Conservation (phyloP, 805 yeast genomes). For the Cyberlindnera americana region DNA sequence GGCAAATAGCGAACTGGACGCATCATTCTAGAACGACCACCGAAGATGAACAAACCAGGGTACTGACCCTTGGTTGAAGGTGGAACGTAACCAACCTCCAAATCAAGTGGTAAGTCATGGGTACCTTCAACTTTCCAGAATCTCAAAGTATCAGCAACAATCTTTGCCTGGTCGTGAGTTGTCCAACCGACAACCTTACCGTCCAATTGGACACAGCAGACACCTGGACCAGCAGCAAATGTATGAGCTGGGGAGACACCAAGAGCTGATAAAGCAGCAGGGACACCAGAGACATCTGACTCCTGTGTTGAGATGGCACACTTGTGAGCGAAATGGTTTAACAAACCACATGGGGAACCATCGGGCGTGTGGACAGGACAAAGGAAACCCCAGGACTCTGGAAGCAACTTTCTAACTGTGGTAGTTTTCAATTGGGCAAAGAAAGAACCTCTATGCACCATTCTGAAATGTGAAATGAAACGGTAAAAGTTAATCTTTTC, state of each 20-base stretch:
- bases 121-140: slow-evolving; percentile 86
- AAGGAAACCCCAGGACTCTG: slow-evolving; percentile 98
- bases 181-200: slow-evolving; percentile 95
- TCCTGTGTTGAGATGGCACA: slow-evolving; percentile 80
- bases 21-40: slow-evolving; percentile 92
- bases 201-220: slow-evolving; percentile 90
- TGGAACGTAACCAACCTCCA: slow-evolving; percentile 95
- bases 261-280: slow-evolving; percentile 58
- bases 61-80: slow-evolving; percentile 95
- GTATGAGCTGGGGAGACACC: slow-evolving; percentile 83
- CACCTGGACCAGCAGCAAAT: slow-evolving; percentile 80
- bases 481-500: slow-evolving; percentile 97
- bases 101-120: slow-evolving; percentile 74
- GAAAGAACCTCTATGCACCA: slow-evolving; percentile 99
- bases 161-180: slow-evolving; percentile 79
- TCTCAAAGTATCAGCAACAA: slow-evolving; percentile 86
- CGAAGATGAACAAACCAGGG: slow-evolving; percentile 90
- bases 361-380: slow-evolving; percentile 99
- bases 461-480: slow-evolving; percentile 96
- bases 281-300: slow-evolving; percentile 70
- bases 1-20: slow-evolving; percentile 94
- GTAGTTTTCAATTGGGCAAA: slow-evolving; percentile 97
- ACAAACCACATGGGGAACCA: slow-evolving; percentile 98
- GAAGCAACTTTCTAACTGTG: slow-evolving; percentile 90
- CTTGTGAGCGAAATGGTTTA: slow-evolving; percentile 94